Base-by-base conservation (phyloP, 2,329 filamentous ascomycete genomes). In the Rutstroemia sp. region DNA sequence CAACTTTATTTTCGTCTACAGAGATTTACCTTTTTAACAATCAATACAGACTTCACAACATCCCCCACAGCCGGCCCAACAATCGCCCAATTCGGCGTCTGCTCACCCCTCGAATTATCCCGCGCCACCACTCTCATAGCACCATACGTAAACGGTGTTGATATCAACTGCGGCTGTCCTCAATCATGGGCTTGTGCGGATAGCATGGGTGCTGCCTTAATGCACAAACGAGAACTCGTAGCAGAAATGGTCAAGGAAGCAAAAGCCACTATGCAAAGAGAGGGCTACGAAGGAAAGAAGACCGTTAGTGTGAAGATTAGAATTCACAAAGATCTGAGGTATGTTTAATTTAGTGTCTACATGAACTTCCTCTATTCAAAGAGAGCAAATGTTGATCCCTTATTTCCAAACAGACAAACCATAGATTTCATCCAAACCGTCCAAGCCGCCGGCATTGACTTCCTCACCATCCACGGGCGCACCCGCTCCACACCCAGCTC, bases 91-190 rank as follows among this genome's bases (percentile, higher is more conserved):
- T 87, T 88, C 65, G 86, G 85, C 48, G 77, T 81, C 61, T 85
- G 81, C 63, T 76, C 75, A 4, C 77, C 84, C 6, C 65, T 75
- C 3, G 86, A 89, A 67, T 75, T 88, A 46, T 75, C 81, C 14
- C 77, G 84, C 30, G 83, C 85, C 10, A 78, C 84, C 0, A 75
- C 78, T 21, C 77, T 88, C 49, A 81, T 82, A 2, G 79, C 77
- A 0, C 84, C 85, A 2, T 81, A 74, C 66, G 79, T 81, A 52
- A 79, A 78, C 63, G 86, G 86, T 60, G 78, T 88, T 3, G 83
- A 88, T 64, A 74, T 88, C 42, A 88, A 88, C 72, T 89, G 86
- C 69, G 86, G 86, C 10, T 89, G 86, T 65, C 86, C 86, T 7
- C 86, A 89, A 70, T 80, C 80, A 5, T 88, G 86, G 86, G 85